phyloP scores from a whole-genome alignment of 345 rosid genomes.

The Hibiscus tridactylites region DNA sequence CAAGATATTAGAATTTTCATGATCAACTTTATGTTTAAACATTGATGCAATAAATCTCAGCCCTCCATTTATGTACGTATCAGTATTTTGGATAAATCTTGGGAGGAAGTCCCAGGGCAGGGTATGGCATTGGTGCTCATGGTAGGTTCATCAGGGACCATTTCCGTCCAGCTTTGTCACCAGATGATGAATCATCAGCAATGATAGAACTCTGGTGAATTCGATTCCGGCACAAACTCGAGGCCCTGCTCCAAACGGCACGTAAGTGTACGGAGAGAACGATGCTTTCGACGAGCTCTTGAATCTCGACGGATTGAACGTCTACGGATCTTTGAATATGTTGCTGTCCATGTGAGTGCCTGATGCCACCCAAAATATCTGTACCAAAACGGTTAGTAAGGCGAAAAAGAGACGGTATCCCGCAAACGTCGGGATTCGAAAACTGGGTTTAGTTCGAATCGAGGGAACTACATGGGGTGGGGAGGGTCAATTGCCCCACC shows the following conservation, averaged over 20 bases:
- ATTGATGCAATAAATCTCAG: no score
- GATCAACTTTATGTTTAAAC: no score
- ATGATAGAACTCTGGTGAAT: constrained; percentile 2
- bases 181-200: constrained; percentile 10
- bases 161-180: constrained; percentile 6
- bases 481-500: no score
- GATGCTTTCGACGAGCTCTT: not conserved
- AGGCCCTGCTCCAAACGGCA: constrained; percentile 7
- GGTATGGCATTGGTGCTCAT: constrained; percentile 5
- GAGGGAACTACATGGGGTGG: no score
- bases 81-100: not conserved
- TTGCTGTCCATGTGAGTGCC: constrained; percentile 10
- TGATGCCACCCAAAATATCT: constrained; percentile 12
- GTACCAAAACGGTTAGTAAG: not conserved
- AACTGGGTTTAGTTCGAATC: not conserved
- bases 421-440: not conserved
- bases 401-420: not conserved
- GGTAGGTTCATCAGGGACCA: not conserved
- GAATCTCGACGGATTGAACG: constrained; percentile 7
- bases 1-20: no score
- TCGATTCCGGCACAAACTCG: constrained; percentile 5
- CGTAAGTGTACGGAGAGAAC: constrained; percentile 4
- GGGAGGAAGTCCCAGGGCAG: constrained; percentile 9
- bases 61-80: not conserved
- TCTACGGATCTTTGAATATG: constrained; percentile 5